Evolutionary conservation across 345 rosid species (phyloP), one percentile per base, ranked within the genome.

Genomic region (Brassica cretica): DNA sequence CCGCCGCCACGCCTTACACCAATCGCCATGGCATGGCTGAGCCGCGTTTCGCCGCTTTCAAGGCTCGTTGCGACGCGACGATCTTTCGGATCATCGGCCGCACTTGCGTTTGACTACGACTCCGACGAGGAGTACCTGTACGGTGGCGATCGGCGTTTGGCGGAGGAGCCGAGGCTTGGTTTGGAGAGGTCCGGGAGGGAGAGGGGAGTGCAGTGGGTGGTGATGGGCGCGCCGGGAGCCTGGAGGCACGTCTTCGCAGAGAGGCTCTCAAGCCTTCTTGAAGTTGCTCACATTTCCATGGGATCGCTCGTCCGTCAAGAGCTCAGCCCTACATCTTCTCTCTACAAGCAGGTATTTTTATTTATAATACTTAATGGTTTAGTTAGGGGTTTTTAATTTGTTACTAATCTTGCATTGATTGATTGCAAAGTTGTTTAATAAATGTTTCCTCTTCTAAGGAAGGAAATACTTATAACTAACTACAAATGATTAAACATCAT

Each of bases 151-250:
- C 82, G 75, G 67, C 59, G 8, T 61, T 27, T 55, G 21, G 64
- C 21, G 21, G 21, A 70, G 14, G 64, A 58, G 59, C 41, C 81
- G 46, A 78, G 61, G 51, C 80, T 84, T 19, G 83, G 72, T 2
- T 67, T 85, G 71, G 87, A 75, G 70, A 88, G 84, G 51, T 79
- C 78, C 60, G 83, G 58, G 1, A 84, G 87, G 59, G 84, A 78
- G 80, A 91, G 96, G 68, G 98, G 98, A 79, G 93, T 90, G 68
- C 97, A 95, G 72, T 95, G 99, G 99, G 96, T 91, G 81, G 73
- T 95, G 58, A 91, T 95, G 64, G 98, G 98, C 2, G 93, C 87
- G 10, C 91, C 92, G 2, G 90, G 89, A 19, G 90, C 88, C 2
- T 84, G 88, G 82, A 89, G 90, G 56, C 92, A 86, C 76, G 85